These are phyloP conservation scores for Hymenoscyphus repandus DNA, from an alignment of 2,329 filamentous ascomycete species.

Conservation along the genomic window DNA sequence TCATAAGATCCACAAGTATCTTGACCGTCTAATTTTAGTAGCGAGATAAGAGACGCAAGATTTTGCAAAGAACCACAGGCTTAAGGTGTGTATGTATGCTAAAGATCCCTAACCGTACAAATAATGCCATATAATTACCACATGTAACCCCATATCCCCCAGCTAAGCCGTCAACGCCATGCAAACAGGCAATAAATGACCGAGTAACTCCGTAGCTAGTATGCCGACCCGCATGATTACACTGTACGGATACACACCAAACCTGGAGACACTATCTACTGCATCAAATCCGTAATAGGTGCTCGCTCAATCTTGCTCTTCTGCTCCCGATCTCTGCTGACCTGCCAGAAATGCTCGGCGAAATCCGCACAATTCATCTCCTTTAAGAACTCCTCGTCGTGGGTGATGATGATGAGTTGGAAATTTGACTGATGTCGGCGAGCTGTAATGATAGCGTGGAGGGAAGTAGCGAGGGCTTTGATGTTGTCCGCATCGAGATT, in stretches of 20 bases:
- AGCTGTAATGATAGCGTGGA: conserved; percentile 81
- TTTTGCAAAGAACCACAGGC: no score
- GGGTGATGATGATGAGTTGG: conserved; percentile 96
- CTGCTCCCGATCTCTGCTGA: conserved; percentile 76
- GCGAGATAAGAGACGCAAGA: no score
- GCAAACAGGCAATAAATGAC: neutral
- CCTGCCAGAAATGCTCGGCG: conserved; percentile 84
- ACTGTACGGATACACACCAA: neutral
- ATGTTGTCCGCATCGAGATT: conserved; percentile 97
- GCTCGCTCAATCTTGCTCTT: conserved; percentile 71
- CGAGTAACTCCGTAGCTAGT: neutral
- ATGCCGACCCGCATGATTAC: neutral
- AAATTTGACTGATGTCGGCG: conserved; percentile 88
- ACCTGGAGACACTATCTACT: conserved; percentile 1
- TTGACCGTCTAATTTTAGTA: no score
- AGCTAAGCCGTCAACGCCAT: neutral
- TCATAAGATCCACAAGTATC: no score
- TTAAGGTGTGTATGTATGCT: no score
- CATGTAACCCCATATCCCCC: no score
- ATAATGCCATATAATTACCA: no score
- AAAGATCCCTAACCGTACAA: no score
- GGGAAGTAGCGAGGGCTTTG: conserved; percentile 73
- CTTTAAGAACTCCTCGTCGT: conserved; percentile 92
- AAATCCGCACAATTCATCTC: conserved; percentile 95
- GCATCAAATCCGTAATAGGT: conserved; percentile 1